phyloP scores from a whole-genome alignment of 1,284 basidiomycete species.

The Volvariella volvacea region DNA sequence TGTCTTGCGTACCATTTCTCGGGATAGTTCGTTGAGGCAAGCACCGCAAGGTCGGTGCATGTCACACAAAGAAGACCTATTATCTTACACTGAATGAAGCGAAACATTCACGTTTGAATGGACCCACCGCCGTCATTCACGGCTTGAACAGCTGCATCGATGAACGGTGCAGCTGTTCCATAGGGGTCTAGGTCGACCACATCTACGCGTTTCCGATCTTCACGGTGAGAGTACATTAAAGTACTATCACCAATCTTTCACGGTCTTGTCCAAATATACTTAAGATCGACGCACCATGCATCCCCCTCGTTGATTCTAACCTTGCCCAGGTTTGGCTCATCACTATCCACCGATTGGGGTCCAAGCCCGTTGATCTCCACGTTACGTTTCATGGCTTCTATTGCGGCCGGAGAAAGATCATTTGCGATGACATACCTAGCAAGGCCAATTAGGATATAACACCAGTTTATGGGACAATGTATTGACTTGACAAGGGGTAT shows the following conservation, averaged over 20 bases:
- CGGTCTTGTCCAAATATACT: neutral
- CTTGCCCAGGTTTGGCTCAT: conserved; percentile 34
- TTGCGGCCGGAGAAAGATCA: conserved; percentile 82
- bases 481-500: conserved; percentile 82
- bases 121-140: conserved; percentile 77
- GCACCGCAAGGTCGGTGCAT: conserved; percentile 92
- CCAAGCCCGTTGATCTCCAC: conserved; percentile 84
- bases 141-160: conserved; percentile 94
- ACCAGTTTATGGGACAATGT: conserved; percentile 10
- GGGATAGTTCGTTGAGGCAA: conserved; percentile 92
- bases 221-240: conserved; percentile 88
- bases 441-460: conserved; percentile 7
- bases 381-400: conserved; percentile 85
- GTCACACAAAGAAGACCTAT: conserved; percentile 90
- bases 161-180: conserved; percentile 94
- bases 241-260: conserved; percentile 39
- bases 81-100: conserved; percentile 3
- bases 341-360: conserved; percentile 12
- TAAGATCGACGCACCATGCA: conserved; percentile 62
- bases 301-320: conserved; percentile 86
- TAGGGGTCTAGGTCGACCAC: conserved; percentile 97
- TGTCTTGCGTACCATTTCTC: conserved; percentile 78
- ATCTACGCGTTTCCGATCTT: conserved; percentile 73
- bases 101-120: neutral
- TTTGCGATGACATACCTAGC: conserved; percentile 87